phyloP scores from a whole-genome alignment of 139 green algal species.

The Trebouxia sp. region DNA sequence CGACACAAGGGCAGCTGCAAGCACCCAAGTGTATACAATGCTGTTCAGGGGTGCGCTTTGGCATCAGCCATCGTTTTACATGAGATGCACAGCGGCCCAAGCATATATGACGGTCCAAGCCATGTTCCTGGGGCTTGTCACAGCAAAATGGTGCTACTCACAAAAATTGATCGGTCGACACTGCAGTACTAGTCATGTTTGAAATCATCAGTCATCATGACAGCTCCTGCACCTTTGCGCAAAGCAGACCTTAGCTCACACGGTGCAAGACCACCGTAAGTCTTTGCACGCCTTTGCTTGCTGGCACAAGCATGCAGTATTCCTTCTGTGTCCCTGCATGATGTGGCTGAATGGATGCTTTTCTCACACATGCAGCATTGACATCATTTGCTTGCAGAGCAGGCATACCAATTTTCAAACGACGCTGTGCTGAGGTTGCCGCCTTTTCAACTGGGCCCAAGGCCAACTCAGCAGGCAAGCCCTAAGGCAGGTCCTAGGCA shows the following conservation, averaged over 20 bases:
- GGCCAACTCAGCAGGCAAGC: conserved; percentile 21
- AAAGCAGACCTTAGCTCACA: neutral
- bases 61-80: no score
- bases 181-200: no score
- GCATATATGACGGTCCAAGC: no score
- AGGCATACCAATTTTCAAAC: conserved; percentile 34
- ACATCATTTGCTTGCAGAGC: neutral
- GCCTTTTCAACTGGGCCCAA: conserved; percentile 50
- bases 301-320: neutral
- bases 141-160: no score
- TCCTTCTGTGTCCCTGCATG: neutral
- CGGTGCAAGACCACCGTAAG: neutral
- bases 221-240: neutral
- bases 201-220: neutral
- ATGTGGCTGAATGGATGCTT: neutral
- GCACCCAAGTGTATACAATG: conserved; percentile 27
- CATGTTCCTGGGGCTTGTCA: no score
- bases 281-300: neutral
- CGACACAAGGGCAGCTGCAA: conserved; percentile 22
- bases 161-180: no score
- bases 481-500: neutral
- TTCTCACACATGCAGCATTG: neutral
- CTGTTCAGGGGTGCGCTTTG: no score
- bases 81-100: no score
- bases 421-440: conserved; percentile 54